These are phyloP conservation scores for Ramaria rubella DNA, from an alignment of 768 basidiomycete genomes.

Conservation along the genomic window DNA sequence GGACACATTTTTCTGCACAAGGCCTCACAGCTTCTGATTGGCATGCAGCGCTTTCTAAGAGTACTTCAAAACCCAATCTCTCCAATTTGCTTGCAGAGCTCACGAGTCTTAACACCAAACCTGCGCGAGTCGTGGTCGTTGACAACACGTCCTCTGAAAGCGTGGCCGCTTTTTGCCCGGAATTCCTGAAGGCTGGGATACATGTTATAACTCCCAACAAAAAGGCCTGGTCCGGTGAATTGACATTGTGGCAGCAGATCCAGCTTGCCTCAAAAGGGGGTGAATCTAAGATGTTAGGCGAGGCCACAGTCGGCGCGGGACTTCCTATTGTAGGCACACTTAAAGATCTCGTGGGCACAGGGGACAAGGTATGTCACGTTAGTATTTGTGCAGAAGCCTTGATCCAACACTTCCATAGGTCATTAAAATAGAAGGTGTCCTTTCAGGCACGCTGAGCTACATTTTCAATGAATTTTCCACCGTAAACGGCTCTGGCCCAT, in stretches of 20 bases:
- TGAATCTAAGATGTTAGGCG: slow-evolving; percentile 69
- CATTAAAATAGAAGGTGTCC: slow-evolving; percentile 92
- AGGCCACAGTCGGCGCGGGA: slow-evolving; percentile 94
- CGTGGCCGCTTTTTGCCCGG: slow-evolving; percentile 77
- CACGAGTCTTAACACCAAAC: slow-evolving; percentile 37
- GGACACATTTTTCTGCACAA: slow-evolving; percentile 47
- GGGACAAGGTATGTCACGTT: slow-evolving; percentile 74
- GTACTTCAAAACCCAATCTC: slow-evolving; percentile 41
- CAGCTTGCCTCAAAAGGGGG: slow-evolving; percentile 48
- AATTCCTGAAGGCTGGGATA: slow-evolving; percentile 70
- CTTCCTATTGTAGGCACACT: slow-evolving; percentile 87
- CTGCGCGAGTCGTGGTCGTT: slow-evolving; percentile 57
- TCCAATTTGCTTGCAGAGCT: slow-evolving; percentile 37
- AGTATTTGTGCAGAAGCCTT: no score
- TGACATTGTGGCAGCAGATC: slow-evolving; percentile 64
- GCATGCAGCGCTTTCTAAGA: slow-evolving; percentile 41
- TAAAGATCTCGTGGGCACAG: slow-evolving; percentile 86
- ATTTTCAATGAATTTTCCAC: slow-evolving; percentile 96
- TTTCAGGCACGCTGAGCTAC: slow-evolving; percentile 96
- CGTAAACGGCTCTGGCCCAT: slow-evolving; percentile 56
- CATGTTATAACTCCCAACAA: slow-evolving; percentile 96
- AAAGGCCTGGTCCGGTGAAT: slow-evolving; percentile 81
- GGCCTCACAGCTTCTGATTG: slow-evolving; percentile 37
- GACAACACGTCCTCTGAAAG: slow-evolving; percentile 89
- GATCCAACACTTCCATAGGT: slow-evolving; percentile 46